Evolutionary conservation across 2,329 filamentous ascomycete species (phyloP), one percentile per base, ranked within the genome.

Genomic region (Clarireedia paspali): DNA sequence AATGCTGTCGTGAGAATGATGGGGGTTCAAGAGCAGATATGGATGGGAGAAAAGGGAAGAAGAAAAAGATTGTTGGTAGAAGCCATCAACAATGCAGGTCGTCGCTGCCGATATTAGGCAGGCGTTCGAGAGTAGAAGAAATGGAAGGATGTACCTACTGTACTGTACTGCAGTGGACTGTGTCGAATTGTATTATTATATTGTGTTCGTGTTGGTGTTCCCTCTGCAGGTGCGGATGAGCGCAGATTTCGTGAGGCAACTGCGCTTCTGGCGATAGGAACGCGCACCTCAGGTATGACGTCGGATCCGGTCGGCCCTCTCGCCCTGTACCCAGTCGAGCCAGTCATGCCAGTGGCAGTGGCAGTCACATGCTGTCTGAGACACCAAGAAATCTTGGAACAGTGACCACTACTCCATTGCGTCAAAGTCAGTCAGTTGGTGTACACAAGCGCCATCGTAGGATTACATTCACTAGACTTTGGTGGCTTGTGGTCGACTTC

Each of bases 41-140:
- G 44, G n/a, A 44, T 36, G 26, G 36, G 23, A 27, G 12, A 20
- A 42, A 23, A 24, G 51, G 15, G 24, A 17, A 47, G 15, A 27
- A 27, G 23, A 36, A 40, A 36, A 20, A 14, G 20, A 50, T 12
- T 12, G 27, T 26, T 14, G 39, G n/a, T 47, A 39, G 44, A 54
- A 42, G 52, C 52, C 52, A 54, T 54, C 24, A 49, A 49, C 52
- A 49, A 49, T 4, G 23, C 20, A 54, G 36, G 30, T 40, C 49
- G 53, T 55, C 53, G 53, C 53, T 55, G 53, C 53, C 53, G 26
- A 27, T 38, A 38, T 49, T 17, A 47, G 50, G 40, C 34, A 48
- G 42, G 24, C 50, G 14, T 17, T 23, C 47, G 27, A 49, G 9
- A 44, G 26, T 14, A 44, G 15, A 23, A 23, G 36, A 42, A 42